These are phyloP conservation scores for Priceomyces medius DNA, from an alignment of 805 yeast genomes.

Conservation along the genomic window DNA sequence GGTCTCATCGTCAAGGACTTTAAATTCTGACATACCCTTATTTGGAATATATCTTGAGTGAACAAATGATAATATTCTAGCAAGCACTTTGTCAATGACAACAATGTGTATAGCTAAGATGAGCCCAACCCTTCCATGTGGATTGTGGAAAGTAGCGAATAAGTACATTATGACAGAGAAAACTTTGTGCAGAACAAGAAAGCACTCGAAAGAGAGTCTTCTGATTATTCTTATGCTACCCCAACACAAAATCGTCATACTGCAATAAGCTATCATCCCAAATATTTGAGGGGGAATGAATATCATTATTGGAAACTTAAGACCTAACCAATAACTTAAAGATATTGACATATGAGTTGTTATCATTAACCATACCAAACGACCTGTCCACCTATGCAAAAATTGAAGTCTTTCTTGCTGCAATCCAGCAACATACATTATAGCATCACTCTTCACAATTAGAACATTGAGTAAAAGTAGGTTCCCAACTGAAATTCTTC, in stretches of 20 bases:
- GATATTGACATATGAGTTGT: constrained; percentile 35
- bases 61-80: constrained; percentile 27
- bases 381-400: constrained; percentile 46
- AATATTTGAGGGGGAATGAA: constrained; percentile 50
- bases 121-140: constrained; percentile 30
- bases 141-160: constrained; percentile 41
- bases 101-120: constrained; percentile 43
- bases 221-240: constrained; percentile 37
- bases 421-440: constrained; percentile 42
- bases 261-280: constrained; percentile 45
- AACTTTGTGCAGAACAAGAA: constrained; percentile 43
- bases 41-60: constrained; percentile 37
- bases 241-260: constrained; percentile 35
- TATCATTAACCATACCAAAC: constrained; percentile 36
- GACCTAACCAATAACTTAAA: constrained; percentile 39
- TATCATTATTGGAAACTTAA: constrained; percentile 39
- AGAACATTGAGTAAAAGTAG: constrained; percentile 37
- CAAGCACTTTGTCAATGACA: constrained; percentile 40
- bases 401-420: constrained; percentile 38
- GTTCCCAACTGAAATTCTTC: constrained; percentile 39
- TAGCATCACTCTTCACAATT: constrained; percentile 39
- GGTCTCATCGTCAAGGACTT: constrained; percentile 41
- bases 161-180: constrained; percentile 43
- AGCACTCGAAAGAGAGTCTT: constrained; percentile 41
- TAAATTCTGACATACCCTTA: constrained; percentile 37